These are phyloP conservation scores for Camelina sativa DNA, from an alignment of 345 rosid species.

Conservation along the genomic window DNA sequence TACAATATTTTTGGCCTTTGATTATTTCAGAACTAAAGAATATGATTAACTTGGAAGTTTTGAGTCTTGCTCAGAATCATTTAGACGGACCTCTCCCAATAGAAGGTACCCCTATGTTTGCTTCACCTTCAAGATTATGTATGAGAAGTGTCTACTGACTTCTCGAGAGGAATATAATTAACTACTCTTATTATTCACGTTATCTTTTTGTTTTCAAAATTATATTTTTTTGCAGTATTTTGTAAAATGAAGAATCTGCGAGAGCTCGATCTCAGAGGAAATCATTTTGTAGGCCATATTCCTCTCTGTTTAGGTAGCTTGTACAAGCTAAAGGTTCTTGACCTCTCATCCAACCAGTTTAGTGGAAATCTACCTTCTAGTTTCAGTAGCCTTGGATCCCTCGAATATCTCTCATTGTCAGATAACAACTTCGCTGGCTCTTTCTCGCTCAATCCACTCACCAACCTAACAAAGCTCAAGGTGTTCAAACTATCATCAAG, in stretches of 20 bases:
- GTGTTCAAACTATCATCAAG: slow-evolving; percentile 25
- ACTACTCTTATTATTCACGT: neutral
- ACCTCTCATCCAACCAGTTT: slow-evolving; percentile 22
- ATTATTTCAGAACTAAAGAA: neutral
- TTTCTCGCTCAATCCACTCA: slow-evolving; percentile 5
- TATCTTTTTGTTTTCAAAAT: neutral
- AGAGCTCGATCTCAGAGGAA: slow-evolving; percentile 11
- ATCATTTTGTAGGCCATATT: neutral
- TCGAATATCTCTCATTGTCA: slow-evolving; percentile 28
- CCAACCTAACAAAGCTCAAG: slow-evolving; percentile 39
- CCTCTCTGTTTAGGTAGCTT: slow-evolving; percentile 26
- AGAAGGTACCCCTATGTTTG: neutral
- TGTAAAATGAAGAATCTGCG: slow-evolving; percentile 19
- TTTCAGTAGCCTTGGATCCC: slow-evolving; percentile 10
- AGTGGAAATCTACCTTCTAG: slow-evolving; percentile 19
- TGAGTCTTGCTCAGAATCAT: neutral
- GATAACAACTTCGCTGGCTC: slow-evolving; percentile 24
- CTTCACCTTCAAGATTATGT: neutral
- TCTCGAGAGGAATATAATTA: neutral
- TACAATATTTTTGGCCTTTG: neutral
- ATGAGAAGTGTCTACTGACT: neutral
- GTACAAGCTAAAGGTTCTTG: slow-evolving; percentile 20
- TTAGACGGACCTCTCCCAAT: neutral
- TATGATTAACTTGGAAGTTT: slow-evolving; percentile 9
- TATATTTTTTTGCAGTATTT: neutral